phyloP scores from a whole-genome alignment of 2,329 filamentous ascomycete species.

The Diaporthe capsici region DNA sequence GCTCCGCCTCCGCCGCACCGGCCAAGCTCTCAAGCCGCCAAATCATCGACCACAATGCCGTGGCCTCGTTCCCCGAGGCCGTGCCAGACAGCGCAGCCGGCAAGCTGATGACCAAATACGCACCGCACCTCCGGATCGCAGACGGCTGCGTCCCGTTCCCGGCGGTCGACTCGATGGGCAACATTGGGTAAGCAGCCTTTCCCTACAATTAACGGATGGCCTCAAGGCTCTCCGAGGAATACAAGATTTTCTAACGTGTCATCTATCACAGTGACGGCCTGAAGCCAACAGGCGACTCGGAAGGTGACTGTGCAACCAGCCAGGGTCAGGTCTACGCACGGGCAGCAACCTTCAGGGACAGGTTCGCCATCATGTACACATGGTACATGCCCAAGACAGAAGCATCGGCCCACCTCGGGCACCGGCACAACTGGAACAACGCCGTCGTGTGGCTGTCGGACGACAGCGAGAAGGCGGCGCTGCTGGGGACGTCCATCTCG shows the following conservation, averaged over 20 bases:
- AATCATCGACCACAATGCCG: constrained; percentile 50
- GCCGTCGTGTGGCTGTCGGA: constrained; percentile 52
- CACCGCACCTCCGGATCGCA: constrained; percentile 58
- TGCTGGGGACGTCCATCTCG: constrained; percentile 51
- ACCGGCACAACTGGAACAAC: constrained; percentile 56
- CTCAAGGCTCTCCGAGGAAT: neutral
- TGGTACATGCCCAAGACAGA: constrained; percentile 60
- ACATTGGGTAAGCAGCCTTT: constrained; percentile 46
- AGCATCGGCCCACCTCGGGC: constrained; percentile 52
- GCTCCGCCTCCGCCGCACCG: neutral
- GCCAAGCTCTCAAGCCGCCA: constrained; percentile 17
- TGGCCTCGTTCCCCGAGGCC: constrained; percentile 51
- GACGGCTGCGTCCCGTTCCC: constrained; percentile 72
- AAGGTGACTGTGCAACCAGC: constrained; percentile 48
- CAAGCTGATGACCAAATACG: constrained; percentile 52
- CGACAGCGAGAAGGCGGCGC: constrained; percentile 46
- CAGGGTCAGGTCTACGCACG: constrained; percentile 54
- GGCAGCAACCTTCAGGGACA: constrained; percentile 46
- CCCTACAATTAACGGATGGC: neutral
- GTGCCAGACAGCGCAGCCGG: constrained; percentile 50
- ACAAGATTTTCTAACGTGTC: constrained; percentile 22
- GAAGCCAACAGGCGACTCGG: constrained; percentile 45
- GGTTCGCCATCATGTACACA: constrained; percentile 52
- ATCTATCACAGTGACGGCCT: constrained; percentile 48
- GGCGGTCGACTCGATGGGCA: constrained; percentile 66